phyloP scores from a whole-genome alignment of 2,329 filamentous ascomycete genomes.

The Bipolaris victoriae region DNA sequence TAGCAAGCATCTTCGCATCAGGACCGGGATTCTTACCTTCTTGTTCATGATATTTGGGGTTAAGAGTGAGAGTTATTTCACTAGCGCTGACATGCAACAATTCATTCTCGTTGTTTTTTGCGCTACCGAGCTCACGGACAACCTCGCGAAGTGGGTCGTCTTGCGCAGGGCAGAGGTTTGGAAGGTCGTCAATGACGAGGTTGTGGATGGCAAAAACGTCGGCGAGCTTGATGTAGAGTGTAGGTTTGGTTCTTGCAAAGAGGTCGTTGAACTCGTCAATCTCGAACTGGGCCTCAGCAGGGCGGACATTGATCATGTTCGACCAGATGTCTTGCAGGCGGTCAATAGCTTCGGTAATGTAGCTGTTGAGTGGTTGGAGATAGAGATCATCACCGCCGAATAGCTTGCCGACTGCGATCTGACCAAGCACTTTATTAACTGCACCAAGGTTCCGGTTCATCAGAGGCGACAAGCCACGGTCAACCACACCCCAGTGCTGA shows the following conservation, averaged over 20 bases:
- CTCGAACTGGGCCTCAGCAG: conserved; percentile 91
- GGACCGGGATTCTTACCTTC: conserved; percentile 60
- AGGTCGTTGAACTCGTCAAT: conserved; percentile 99
- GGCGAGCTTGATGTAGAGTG: conserved; percentile 98
- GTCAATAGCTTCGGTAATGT: conserved; percentile 83
- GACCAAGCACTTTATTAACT: conserved; percentile 88
- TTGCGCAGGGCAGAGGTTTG: conserved; percentile 75
- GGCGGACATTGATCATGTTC: conserved; percentile 79
- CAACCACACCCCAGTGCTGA: conserved; percentile 90
- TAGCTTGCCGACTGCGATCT: conserved; percentile 84
- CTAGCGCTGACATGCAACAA: conserved; percentile 84
- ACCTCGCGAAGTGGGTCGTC: conserved; percentile 92
- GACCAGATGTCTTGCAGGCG: conserved; percentile 77
- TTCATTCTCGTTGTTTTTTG: conserved; percentile 95
- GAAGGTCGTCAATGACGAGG: conserved; percentile 79
- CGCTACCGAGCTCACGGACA: conserved; percentile 90
- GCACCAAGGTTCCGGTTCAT: conserved; percentile 92
- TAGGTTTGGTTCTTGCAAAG: conserved; percentile 94
- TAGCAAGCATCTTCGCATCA: conserved; percentile 21
- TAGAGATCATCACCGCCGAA: conserved; percentile 97
- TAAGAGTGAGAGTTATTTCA: conserved; percentile 89
- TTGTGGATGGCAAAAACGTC: conserved; percentile 97
- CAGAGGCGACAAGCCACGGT: conserved; percentile 84
- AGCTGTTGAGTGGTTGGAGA: conserved; percentile 91
- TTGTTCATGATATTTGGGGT: conserved; percentile 84